Evolutionary conservation across 2,329 filamentous ascomycete genomes (phyloP), one percentile per base, ranked within the genome.

Genomic region (Cladophialophora psammophila): DNA sequence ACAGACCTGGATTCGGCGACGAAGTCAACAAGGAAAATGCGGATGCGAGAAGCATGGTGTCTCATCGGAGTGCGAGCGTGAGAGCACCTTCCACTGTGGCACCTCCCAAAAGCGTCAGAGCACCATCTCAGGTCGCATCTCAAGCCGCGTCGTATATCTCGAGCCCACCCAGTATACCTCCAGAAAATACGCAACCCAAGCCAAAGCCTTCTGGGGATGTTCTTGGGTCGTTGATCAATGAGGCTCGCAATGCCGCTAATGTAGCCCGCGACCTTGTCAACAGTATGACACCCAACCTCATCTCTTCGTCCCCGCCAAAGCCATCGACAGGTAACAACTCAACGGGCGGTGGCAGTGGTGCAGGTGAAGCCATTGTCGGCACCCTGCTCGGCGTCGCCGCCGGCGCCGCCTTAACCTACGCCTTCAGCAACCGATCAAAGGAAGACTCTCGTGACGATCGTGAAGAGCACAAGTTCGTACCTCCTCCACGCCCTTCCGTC

Each of bases 321-420:
- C 66, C 63, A 67, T 60, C 65, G 50, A 61, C 71, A 57, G 60
- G 67, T 42, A 63, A 65, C 58, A 72, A 77, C 76, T 76, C 74
- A 59, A 75, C 74, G 58, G 48, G 64, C 35, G 72, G 68, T 35
- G 56, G 61, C 31, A 73, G 75, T 7, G 72, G 70, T 53, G 84
- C 82, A 58, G 83, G 87, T 48, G 89, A 89, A 71, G 86, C 87
- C 20, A 84, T 94, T 50, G 84, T 95, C 54, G 91, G 92, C 7
- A 90, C 91, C 7, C 82, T 96, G 10, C 84, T 96, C 57, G 92
- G 92, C 52, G 91, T 91, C 36, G 92, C 91, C 15, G 91, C 91
- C 18, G 91, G 91, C 45, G 91, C 90, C 40, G 91, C 90, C 9
- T 82, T 91, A 48, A 90, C 91, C 9, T 96, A 95, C 78, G 88